These are phyloP conservation scores for Populus deltoides DNA, from an alignment of 345 rosid species.

Conservation along the genomic window DNA sequence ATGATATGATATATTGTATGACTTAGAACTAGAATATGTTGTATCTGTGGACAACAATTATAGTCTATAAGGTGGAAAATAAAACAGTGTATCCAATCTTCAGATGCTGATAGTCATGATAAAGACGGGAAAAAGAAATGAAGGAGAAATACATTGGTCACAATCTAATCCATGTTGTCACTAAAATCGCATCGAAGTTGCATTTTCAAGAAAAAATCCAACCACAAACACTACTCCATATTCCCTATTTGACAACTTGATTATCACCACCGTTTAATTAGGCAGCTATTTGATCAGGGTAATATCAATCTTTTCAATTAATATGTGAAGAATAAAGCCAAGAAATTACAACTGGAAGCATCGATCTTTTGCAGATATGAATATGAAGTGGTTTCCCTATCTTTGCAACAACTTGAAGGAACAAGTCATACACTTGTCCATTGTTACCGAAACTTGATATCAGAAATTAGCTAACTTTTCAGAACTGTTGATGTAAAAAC, in stretches of 20 bases:
- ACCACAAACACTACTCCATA: not conserved
- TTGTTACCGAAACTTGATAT: not conserved
- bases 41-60: not conserved
- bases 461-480: not conserved
- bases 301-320: not conserved
- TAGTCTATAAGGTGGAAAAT: not conserved
- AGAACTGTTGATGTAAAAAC: not conserved
- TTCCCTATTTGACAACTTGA: not conserved
- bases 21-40: not conserved
- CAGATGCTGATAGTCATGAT: not conserved
- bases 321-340: not conserved
- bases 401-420: not conserved
- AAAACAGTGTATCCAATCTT: not conserved
- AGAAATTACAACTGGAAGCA: constrained; percentile 2
- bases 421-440: not conserved
- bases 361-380: not conserved
- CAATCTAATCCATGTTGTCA: not conserved
- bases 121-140: not conserved
- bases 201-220: not conserved
- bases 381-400: not conserved
- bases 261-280: too few relatives aligned
- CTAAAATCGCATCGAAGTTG: not conserved
- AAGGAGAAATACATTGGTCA: not conserved
- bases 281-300: not conserved
- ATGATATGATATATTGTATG: not conserved